Conservation (phyloP, 768 basidiomycete species). For the Pisolithus marmoratus region DNA sequence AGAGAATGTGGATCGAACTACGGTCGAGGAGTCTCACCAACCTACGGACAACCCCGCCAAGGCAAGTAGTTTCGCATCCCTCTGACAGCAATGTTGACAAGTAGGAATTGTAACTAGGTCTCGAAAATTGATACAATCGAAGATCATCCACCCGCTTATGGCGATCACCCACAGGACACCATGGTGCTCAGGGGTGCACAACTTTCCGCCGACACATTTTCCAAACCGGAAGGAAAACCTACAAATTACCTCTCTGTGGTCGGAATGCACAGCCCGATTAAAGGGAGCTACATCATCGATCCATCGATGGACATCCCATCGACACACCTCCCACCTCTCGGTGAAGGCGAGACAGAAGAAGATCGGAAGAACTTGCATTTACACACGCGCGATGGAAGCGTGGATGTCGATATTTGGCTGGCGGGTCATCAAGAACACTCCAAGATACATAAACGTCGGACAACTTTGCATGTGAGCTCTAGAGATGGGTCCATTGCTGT, state of each 20-base stretch:
- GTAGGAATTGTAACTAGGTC: too few relatives aligned
- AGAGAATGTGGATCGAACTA: too few relatives aligned
- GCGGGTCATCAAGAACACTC: conserved; percentile 6
- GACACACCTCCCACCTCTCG: conserved; percentile 8
- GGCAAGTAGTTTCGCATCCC: too few relatives aligned
- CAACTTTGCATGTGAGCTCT: not conserved
- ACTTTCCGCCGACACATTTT: not conserved
- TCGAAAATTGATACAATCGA: not conserved
- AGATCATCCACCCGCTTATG: conserved; percentile 7
- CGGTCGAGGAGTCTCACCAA: too few relatives aligned
- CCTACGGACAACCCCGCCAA: too few relatives aligned
- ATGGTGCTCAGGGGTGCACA: not conserved
- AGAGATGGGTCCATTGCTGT: conserved; percentile 2
- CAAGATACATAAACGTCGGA: not conserved
- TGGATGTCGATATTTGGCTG: conserved; percentile 38
- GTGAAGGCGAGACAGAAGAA: conserved; percentile 13
- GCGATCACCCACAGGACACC: not conserved
- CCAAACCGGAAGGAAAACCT: conserved; percentile 1
- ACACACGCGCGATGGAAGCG: conserved; percentile 26
- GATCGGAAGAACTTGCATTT: conserved; percentile 37
- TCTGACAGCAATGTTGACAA: too few relatives aligned
- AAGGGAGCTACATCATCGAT: conserved; percentile 12
- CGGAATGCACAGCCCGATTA: conserved; percentile 3
- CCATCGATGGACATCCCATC: conserved; percentile 10
- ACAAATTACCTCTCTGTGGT: conserved; percentile 8